These are phyloP conservation scores for Saraca asoca DNA, from an alignment of 331 rosid genomes.

Conservation along the genomic window DNA sequence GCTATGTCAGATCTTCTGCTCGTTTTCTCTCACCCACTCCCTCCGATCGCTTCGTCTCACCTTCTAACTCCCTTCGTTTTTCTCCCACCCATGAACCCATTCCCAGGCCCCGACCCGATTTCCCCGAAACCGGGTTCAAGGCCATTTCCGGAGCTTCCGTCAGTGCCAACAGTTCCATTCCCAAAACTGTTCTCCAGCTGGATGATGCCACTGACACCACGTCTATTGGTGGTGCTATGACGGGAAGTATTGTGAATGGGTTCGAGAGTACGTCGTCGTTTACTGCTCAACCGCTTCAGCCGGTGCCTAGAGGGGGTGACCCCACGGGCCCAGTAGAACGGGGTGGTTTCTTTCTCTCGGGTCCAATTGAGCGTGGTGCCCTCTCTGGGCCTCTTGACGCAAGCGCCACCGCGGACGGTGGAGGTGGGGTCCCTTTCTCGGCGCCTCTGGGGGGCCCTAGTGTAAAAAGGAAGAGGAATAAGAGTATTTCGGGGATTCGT, in stretches of 20 bases:
- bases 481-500: conserved; percentile 68
- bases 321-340: conserved; percentile 70
- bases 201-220: conserved; percentile 58
- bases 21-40: conserved; percentile 74
- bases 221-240: conserved; percentile 36
- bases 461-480: conserved; percentile 59
- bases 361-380: conserved; percentile 83
- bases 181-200: conserved; percentile 73
- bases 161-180: conserved; percentile 82
- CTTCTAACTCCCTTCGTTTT: conserved; percentile 80
- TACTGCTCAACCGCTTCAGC: conserved; percentile 75
- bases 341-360: conserved; percentile 83
- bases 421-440: conserved; percentile 63
- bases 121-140: conserved; percentile 66
- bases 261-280: conserved; percentile 84
- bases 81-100: conserved; percentile 66
- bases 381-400: conserved; percentile 81
- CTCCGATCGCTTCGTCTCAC: conserved; percentile 89
- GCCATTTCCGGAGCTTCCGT: conserved; percentile 96
- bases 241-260: conserved; percentile 64
- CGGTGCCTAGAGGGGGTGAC: conserved; percentile 57
- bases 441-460: conserved; percentile 85
- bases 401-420: conserved; percentile 30
- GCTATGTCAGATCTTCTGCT: conserved; percentile 79
- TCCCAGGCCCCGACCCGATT: conserved; percentile 53